Conservation (phyloP, 306 rosid species). For the Potentilla sterilis region DNA sequence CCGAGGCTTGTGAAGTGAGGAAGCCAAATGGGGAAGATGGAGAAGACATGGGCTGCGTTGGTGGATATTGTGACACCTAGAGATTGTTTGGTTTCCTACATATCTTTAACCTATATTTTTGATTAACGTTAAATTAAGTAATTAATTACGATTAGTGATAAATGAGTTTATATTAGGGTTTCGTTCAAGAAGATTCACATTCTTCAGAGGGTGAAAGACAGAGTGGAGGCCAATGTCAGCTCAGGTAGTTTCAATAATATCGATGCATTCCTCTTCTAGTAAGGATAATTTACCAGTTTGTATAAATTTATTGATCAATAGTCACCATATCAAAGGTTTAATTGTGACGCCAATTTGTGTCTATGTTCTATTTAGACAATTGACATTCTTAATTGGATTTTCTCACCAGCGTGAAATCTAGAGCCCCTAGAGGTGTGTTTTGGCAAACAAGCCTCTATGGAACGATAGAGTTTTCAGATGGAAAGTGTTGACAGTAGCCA, state of each 20-base stretch:
- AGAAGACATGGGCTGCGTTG: neutral
- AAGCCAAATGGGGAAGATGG: slow-evolving; percentile 22
- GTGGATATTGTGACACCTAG: neutral
- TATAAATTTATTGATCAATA: neutral
- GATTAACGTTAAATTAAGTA: neutral
- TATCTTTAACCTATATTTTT: neutral
- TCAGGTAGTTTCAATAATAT: neutral
- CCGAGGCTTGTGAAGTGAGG: slow-evolving; percentile 3
- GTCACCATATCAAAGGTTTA: neutral
- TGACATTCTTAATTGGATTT: no score
- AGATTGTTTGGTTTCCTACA: neutral
- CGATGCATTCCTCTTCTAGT: neutral
- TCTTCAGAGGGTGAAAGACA: neutral
- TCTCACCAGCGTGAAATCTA: neutral
- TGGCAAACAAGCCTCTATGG: neutral
- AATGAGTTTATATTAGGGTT: neutral
- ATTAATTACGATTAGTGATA: neutral
- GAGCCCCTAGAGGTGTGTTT: neutral
- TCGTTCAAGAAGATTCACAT: neutral
- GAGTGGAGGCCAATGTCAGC: neutral
- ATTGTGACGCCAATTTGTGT: neutral
- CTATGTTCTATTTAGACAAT: neutral
- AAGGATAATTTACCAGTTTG: neutral
- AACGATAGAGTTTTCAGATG: no score
- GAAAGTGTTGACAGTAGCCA: no score